These are phyloP conservation scores for Vaccinium macrocarpon DNA, from an alignment of 148 eudicot species.

Conservation along the genomic window DNA sequence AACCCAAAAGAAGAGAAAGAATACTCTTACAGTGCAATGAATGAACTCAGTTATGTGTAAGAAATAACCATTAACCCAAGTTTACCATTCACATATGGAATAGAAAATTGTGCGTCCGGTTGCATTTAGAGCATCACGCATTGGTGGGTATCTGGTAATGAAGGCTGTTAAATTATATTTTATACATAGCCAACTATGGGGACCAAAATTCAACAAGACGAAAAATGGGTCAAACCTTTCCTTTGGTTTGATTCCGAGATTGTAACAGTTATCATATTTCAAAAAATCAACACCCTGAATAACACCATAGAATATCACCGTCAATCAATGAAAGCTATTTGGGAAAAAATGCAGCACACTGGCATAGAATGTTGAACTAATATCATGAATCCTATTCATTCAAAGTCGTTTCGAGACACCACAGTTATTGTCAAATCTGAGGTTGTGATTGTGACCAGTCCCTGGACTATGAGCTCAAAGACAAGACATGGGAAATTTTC, in stretches of 20 bases:
- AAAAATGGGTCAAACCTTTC: constrained; percentile 47
- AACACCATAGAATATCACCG: constrained; percentile 3
- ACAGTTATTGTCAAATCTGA: too few species aligned
- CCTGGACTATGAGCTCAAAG: not conserved
- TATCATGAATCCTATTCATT: not conserved
- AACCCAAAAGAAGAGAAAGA: constrained; percentile 19
- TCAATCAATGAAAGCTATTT: not conserved
- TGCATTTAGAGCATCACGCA: constrained; percentile 87
- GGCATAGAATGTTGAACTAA: not conserved
- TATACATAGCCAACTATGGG: not conserved
- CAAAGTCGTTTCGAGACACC: not conserved
- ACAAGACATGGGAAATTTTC: not conserved
- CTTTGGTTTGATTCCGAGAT: constrained; percentile 73
- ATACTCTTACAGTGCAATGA: not conserved
- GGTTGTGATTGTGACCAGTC: too few species aligned
- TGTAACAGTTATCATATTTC: constrained; percentile 95
- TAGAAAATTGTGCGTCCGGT: constrained; percentile 77
- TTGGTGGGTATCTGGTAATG: constrained; percentile 78
- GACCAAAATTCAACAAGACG: not conserved
- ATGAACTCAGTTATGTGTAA: constrained; percentile 4
- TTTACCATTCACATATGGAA: constrained; percentile 92
- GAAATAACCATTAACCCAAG: not conserved
- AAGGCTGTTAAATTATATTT: constrained; percentile 11
- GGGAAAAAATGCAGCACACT: not conserved
- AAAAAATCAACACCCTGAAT: constrained; percentile 81